Base-by-base conservation (phyloP, 1,284 basidiomycete genomes). In the Schizophyllum amplum region DNA sequence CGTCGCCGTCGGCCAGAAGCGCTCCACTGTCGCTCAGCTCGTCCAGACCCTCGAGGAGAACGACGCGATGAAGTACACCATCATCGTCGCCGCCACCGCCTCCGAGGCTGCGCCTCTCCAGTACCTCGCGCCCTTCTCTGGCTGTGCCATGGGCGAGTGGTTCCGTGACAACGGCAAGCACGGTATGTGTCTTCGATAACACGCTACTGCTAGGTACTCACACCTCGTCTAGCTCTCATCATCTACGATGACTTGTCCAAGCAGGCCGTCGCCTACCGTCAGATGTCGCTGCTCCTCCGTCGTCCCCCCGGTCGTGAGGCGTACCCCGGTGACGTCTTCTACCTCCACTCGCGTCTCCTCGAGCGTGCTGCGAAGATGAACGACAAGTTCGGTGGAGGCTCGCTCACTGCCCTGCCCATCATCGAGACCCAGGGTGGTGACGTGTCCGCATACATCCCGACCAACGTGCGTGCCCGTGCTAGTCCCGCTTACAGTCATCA, bases 381-480 rank as follows among this genome's bases (percentile, higher is more conserved):
- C 84, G 92, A 98, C 67, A 92, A 90, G 71, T 92, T 94, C 75
- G 96, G 96, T 73, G 94, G 93, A 73, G 96, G 96, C 71, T 99
- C 96, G 62, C 83, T 99, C 68, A 99, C 96, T 73, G 96, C 96
- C 61, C 88, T 99, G 52, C 96, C 96, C 70, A 94, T 99, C 78
- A 99, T 99, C 75, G 96, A 99, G 83, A 98, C 96, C 70, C 96
- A 99, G 81, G 96, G 96, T 87, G 96, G 96, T 89, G 96, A 99
- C 86, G 96, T 99, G 72, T 99, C 94, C 56, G 94, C 94, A 54
- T 97, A 98, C 80, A 97, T 97, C 70, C 87, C 87, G 58, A 89
- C 87, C 55, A 86, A 91, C 73, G 86, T 91, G 64, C 59, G 85
- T 75, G 47, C 24, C 20, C n/a, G n/a, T n/a, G n/a, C n/a, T n/a